phyloP scores from a whole-genome alignment of 83 land plant species.

The Thuja plicata region DNA sequence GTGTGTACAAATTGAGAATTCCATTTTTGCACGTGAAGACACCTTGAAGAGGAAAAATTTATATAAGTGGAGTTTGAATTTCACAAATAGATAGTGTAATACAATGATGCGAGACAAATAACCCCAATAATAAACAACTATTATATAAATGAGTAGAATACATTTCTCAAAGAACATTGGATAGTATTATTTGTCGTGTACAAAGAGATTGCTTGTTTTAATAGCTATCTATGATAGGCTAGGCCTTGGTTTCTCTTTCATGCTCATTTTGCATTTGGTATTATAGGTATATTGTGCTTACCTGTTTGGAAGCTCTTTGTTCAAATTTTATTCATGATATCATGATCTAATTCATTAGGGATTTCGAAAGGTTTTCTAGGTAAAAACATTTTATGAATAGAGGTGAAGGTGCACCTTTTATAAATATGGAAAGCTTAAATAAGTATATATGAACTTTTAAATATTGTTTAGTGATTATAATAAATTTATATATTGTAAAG shows the following conservation, averaged over 20 bases:
- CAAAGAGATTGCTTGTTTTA: neutral
- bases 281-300: too few species aligned
- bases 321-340: neutral
- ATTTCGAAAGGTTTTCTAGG: neutral
- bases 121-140: neutral
- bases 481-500: too few species aligned
- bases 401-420: too few species aligned
- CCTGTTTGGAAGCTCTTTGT: neutral
- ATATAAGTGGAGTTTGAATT: neutral
- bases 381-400: too few species aligned
- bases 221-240: neutral
- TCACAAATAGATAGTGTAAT: neutral
- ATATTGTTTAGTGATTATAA: too few species aligned
- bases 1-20: neutral
- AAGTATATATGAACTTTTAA: too few species aligned
- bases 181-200: neutral
- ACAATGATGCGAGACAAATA: neutral
- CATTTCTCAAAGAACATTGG: neutral
- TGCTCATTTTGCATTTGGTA: neutral
- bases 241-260: neutral
- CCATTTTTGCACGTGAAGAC: too few species aligned
- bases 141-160: neutral
- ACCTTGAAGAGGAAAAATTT: neutral
- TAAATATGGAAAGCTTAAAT: too few species aligned
- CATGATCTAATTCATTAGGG: too few species aligned